Percentiles rank a stretch among this genome's conserved stretches.
These are phyloP conservation scores for Tolypocladium ophioglossoides DNA, from an alignment of 2,329 filamentous ascomycete species.

Conservation along the genomic window DNA sequence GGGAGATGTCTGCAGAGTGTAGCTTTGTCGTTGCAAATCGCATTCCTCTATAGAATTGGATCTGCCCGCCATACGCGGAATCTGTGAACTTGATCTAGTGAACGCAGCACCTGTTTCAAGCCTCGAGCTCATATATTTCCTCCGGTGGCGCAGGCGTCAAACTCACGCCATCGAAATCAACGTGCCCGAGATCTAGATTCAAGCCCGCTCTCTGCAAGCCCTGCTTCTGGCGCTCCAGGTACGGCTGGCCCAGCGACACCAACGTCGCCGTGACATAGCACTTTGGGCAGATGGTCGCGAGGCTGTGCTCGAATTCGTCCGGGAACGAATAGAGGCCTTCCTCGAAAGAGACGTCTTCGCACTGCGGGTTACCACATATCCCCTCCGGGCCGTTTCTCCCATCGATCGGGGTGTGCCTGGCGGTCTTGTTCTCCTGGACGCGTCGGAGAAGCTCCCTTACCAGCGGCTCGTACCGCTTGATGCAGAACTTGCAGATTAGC, in stretches of 20 bases:
- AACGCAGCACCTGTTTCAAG: neutral
- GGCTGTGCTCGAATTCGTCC: neutral
- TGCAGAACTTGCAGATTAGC: neutral
- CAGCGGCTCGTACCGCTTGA: neutral
- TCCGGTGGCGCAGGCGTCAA: too few relatives aligned
- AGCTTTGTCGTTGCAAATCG: constrained; percentile 39
- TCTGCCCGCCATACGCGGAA: too few relatives aligned
- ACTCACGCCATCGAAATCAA: neutral
- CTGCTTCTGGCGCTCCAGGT: neutral
- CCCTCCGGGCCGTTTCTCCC: neutral
- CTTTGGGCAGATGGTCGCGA: neutral
- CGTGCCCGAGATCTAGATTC: neutral
- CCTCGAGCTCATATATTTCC: neutral
- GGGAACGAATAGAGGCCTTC: neutral
- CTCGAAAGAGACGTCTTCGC: neutral
- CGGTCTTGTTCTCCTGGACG: neutral
- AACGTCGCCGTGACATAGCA: neutral
- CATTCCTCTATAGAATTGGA: constrained; percentile 32
- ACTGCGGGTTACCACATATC: neutral
- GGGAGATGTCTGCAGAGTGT: constrained; percentile 26
- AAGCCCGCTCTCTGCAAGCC: neutral
- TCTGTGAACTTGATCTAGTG: too few relatives aligned
- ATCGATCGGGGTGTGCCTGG: neutral
- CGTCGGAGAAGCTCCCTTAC: neutral
- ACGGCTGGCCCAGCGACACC: neutral